phyloP scores from a whole-genome alignment of 352 stramenopile genomes.

The Pythium plurisporium region DNA sequence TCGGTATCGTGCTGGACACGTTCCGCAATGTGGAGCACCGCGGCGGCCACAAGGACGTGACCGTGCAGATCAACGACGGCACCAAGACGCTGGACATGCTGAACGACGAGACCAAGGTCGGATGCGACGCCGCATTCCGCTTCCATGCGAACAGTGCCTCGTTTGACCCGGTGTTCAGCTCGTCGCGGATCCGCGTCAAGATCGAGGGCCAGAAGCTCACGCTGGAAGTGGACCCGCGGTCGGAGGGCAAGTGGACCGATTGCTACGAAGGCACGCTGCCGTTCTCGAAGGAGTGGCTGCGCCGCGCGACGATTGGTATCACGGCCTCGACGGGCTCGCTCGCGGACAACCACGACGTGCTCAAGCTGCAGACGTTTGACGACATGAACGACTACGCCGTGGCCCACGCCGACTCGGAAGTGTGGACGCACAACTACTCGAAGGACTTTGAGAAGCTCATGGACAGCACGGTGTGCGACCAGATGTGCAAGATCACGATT shows the following conservation, averaged over 20 bases:
- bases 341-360: constrained; percentile 81
- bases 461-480: constrained; percentile 53
- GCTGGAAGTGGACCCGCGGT: constrained; percentile 61
- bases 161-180: constrained; percentile 79
- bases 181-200: constrained; percentile 77
- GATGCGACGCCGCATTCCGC: constrained; percentile 72
- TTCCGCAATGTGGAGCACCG: constrained; percentile 83
- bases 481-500: constrained; percentile 79
- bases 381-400: constrained; percentile 50
- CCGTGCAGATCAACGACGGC: constrained; percentile 77
- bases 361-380: constrained; percentile 63
- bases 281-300: constrained; percentile 65
- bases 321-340: constrained; percentile 72
- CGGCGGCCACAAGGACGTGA: constrained; percentile 82
- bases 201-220: constrained; percentile 46
- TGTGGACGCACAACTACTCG: constrained; percentile 82
- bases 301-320: constrained; percentile 57
- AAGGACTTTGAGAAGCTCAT: constrained; percentile 74
- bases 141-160: constrained; percentile 73
- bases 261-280: constrained; percentile 68
- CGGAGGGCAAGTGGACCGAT: constrained; percentile 43
- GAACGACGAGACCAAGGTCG: constrained; percentile 61
- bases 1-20: constrained; percentile 83
- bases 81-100: constrained; percentile 62
- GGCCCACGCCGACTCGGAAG: constrained; percentile 51